A percentile compares a stretch with the other conserved stretches of the same genome.
These are phyloP conservation scores for Melastoma malabathricum DNA, from an alignment of 345 rosid genomes.

Conservation along the genomic window DNA sequence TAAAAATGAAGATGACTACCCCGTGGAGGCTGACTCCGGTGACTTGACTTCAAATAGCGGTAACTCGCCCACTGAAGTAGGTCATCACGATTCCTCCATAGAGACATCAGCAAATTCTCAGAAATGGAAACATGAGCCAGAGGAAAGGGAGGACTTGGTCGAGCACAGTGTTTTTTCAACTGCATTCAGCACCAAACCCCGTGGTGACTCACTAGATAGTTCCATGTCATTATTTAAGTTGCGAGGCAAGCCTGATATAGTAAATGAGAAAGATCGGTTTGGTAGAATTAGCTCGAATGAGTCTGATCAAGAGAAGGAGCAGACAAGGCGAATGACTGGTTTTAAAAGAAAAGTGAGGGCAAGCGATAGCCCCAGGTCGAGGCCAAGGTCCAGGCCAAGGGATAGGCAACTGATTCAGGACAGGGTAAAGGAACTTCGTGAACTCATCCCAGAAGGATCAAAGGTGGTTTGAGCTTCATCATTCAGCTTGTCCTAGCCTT, in stretches of 20 bases:
- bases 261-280: conserved; percentile 7
- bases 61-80: conserved; percentile 1
- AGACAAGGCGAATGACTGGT: conserved; percentile 8
- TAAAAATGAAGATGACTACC: conserved; percentile 18
- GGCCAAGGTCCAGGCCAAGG: conserved; percentile 59
- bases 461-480: conserved; percentile 19
- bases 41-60: not conserved
- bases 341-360: conserved; percentile 30
- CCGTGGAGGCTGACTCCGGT: conserved; percentile 28
- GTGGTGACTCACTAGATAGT: not conserved
- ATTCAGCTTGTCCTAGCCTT: not conserved
- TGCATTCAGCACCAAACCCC: not conserved
- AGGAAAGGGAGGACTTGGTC: no score
- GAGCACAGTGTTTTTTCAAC: conserved; percentile 9
- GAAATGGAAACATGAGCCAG: no score
- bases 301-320: conserved; percentile 11
- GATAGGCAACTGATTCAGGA: conserved; percentile 66
- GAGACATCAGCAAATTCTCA: no score
- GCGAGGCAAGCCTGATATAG: conserved; percentile 16
- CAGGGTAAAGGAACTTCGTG: conserved; percentile 50
- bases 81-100: no score
- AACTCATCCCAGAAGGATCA: conserved; percentile 47
- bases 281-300: conserved; percentile 2
- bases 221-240: conserved; percentile 7
- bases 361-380: conserved; percentile 33